Conservation (phyloP, 2,329 filamentous ascomycete genomes). For the Grosmannia huntii region DNA sequence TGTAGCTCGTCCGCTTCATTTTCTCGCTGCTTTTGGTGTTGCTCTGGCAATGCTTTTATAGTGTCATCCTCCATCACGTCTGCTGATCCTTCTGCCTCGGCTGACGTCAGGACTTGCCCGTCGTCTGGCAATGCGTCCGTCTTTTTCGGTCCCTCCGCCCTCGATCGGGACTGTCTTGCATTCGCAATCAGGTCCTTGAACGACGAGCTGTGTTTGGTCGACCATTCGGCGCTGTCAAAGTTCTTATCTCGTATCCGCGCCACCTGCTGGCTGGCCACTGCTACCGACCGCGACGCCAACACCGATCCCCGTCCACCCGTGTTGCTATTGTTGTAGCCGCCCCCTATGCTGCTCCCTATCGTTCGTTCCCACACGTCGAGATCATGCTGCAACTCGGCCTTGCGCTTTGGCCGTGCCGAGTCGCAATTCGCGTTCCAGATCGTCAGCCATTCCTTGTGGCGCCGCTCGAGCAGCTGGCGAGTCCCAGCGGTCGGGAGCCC, state of each 20-base stretch:
- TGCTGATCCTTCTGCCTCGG: background rate
- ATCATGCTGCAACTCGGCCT: slow-evolving; percentile 61
- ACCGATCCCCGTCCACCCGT: background rate
- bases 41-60: background rate
- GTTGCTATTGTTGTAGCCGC: slow-evolving; percentile 10
- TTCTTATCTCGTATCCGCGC: slow-evolving; percentile 69
- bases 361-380: slow-evolving; percentile 79
- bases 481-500: slow-evolving; percentile 62
- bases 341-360: slow-evolving; percentile 41
- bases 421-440: slow-evolving; percentile 97
- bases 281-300: slow-evolving; percentile 4
- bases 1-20: background rate
- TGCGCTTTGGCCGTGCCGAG: slow-evolving; percentile 57
- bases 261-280: slow-evolving; percentile 16
- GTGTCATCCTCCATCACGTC: too few relatives aligned
- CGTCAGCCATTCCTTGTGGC: slow-evolving; percentile 89
- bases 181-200: slow-evolving; percentile 71
- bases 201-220: slow-evolving; percentile 54
- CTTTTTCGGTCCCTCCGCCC: slow-evolving; percentile 13
- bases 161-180: slow-evolving; percentile 47
- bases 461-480: slow-evolving; percentile 56
- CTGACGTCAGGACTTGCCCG: background rate
- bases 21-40: background rate
- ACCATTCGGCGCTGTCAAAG: slow-evolving; percentile 72
- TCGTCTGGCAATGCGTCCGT: background rate